Conservation (phyloP, 257 asterid species). For the Solanum medicagineum region DNA sequence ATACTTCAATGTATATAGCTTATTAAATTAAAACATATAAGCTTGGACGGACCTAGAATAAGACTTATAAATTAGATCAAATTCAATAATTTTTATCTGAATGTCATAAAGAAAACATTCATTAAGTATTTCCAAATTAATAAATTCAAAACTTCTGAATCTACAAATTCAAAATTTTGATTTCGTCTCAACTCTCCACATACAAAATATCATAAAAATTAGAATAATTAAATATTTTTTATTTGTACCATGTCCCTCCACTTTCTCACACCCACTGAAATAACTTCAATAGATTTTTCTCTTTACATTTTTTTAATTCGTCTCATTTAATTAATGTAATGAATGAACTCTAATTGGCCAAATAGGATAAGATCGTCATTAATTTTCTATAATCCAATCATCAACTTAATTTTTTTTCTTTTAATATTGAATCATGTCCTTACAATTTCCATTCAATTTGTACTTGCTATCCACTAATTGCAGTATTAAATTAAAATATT, state of each 20-base stretch:
- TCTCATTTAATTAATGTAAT: not conserved
- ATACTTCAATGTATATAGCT: not conserved
- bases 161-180: not conserved
- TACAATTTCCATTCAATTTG: not conserved
- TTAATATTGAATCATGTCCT: not conserved
- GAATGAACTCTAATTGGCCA: not conserved
- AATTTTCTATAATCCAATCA: not conserved
- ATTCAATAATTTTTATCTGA: too few species aligned
- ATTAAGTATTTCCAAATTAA: not conserved
- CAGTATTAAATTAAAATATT: not conserved
- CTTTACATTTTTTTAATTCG: not conserved
- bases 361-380: not conserved
- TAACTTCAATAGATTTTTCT: not conserved
- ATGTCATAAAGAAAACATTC: too few species aligned
- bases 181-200: rapidly evolving
- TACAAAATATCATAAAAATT: not conserved
- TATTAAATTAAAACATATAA: not conserved
- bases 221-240: not conserved
- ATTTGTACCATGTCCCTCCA: not conserved
- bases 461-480: not conserved
- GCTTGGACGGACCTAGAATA: too few species aligned
- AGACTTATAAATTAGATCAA: too few species aligned
- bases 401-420: not conserved
- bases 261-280: not conserved
- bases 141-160: not conserved